Evolutionary conservation across 2,329 filamentous ascomycete species (phyloP).

Genomic region (Magnaporthiopsis rhizophila): DNA sequence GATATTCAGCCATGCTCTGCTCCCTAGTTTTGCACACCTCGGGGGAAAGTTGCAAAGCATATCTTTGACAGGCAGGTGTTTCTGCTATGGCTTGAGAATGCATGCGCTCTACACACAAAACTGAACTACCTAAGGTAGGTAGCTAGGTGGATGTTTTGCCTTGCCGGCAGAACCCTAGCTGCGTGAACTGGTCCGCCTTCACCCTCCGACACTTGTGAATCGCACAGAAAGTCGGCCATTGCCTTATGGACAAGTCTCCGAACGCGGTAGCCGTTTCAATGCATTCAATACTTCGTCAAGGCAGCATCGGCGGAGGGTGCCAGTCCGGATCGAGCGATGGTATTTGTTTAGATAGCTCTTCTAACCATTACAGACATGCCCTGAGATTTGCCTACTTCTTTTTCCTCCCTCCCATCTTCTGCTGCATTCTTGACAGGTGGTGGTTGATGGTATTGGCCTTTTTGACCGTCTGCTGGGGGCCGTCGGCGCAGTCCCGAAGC

Average conservation of each 20-base stretch:
- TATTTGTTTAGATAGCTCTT: background rate
- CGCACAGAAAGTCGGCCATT: too few species aligned
- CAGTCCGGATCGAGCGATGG: background rate
- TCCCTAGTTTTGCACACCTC: too few species aligned
- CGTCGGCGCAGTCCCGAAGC: slow-evolving; percentile 71
- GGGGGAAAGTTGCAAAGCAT: too few species aligned
- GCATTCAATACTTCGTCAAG: background rate
- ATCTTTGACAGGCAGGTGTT: too few species aligned
- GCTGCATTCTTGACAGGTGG: slow-evolving; percentile 74
- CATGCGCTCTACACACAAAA: too few species aligned
- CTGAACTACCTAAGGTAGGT: too few species aligned
- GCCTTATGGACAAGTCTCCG: background rate
- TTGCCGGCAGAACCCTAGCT: too few species aligned
- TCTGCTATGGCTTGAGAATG: too few species aligned
- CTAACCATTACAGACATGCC: background rate
- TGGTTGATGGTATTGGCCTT: slow-evolving; percentile 81
- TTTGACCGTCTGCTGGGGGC: slow-evolving; percentile 43
- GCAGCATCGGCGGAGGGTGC: background rate
- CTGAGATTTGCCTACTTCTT: slow-evolving; percentile 12
- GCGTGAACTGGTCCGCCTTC: too few species aligned
- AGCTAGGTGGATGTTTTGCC: too few species aligned
- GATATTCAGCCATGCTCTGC: too few species aligned
- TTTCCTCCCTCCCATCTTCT: slow-evolving; percentile 56
- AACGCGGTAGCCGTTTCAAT: background rate
- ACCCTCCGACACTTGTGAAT: background rate